Evolutionary conservation across 2,329 filamentous ascomycete species (phyloP), one percentile per base, ranked within the genome.

Genomic region (Penicillium sp.): DNA sequence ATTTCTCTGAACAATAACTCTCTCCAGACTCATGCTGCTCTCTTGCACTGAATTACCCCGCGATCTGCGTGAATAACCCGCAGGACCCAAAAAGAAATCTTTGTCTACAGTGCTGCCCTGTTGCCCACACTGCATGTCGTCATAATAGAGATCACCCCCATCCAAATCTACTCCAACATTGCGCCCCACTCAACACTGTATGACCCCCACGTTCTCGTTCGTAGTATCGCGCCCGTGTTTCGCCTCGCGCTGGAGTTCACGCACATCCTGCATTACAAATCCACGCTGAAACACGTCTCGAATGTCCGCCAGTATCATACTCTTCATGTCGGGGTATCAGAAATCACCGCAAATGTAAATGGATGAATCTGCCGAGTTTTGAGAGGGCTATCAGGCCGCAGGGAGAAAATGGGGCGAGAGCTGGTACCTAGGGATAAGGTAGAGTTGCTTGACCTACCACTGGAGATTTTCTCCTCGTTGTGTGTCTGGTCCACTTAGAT

Each of bases 301-400:
- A 17, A 59, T 62, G 54, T 62, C 60, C 22, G 57, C 60, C 6
- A 62, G 38, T 2, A 53, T 62, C 60, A 62, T 59, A 0, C 53
- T 56, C 38, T 62, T 62, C 17, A 55, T 49, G 5, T 60, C 58
- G 8, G 54, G 49, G n/a, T 57, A 60, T 48, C 48, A 57, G 34
- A 60, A n/a, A 42, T 42, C 35, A 60, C 42, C 2, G 34, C 48
- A 22, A 57, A 81, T 66, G 2, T 22, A 71, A 74, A 63, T 80
- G 80, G 70, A 22, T 22, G 22, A 80, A 81, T 5, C 78, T 78
- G 7, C 75, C 72, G 5, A 80, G 67, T 50, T 82, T 80, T 12
- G 73, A 77, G 38, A 82, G 76, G 25, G 78, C 80, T 79, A 82
- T 83, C 6, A 82, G 67, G 39, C 77, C 74, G 59, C 81, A 83